Evolutionary conservation across 2,329 filamentous ascomycete genomes (phyloP), one percentile per base, ranked within the genome.

Genomic region (Davidsoniella australis): DNA sequence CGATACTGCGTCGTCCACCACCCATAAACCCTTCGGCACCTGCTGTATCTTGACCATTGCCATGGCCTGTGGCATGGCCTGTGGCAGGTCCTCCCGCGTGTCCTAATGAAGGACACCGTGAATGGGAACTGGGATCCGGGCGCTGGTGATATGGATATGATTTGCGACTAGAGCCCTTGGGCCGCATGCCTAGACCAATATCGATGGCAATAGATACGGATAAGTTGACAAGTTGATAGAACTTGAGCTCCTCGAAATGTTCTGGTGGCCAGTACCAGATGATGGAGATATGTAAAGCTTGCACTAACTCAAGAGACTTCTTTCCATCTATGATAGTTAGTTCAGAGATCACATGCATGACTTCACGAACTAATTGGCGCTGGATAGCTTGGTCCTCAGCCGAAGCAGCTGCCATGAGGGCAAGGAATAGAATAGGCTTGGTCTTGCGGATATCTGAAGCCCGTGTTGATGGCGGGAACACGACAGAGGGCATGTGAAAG

Each of bases 251-350:
- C 58, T 93, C 85, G 52, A 84, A 84, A 57, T 83, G 75, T 56
- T 89, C 80, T 0, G 86, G 86, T 14, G 85, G 85, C 61, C 78
- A 79, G 61, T 94, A 93, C 84, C 86, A 94, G 17, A 87, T 73
- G n/a, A 80, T 77, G 5, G 77, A 71, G 3, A 94, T 68, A 51
- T 85, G 73, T 39, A 94, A 66, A 1, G 84, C 76, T 64, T 94
- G 87, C 7, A 93, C 76, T 5, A 94, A 68, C 62, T 94, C 87
- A 16, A 94, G 64, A 36, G 76, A 85, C 67, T 93, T 94, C 57
- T 86, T 79, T 10, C 84, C 85, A 5, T 75, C 73, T 26, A 86
- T 68, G 56, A 91, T 73, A 39, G 89, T 72, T 55, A 77, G 78
- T 41, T 91, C 80, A 2, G 83, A 84, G 49, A 91, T 73, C 9